Percentiles rank a stretch among this genome's conserved stretches.
Conservation (phyloP, 2,329 filamentous ascomycete species). For the Diaporthe caulivora region DNA sequence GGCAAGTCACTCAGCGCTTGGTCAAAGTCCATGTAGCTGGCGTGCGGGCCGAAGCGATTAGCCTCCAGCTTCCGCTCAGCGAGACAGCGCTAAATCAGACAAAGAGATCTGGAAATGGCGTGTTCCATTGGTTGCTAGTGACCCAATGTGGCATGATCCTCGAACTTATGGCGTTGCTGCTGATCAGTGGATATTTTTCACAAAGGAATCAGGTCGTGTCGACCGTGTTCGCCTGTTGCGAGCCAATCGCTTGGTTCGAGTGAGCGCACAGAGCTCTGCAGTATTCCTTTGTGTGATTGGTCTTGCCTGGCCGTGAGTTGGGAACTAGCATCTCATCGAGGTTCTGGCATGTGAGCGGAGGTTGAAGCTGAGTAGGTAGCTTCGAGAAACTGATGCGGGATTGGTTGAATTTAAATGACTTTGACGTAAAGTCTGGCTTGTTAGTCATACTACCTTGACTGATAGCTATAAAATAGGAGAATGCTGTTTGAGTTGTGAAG, state of each 20-base stretch:
- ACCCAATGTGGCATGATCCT: not conserved
- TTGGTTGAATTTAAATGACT: not conserved
- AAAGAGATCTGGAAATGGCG: not conserved
- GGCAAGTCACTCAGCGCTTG: not conserved
- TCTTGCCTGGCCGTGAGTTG: not conserved
- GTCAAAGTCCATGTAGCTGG: not conserved
- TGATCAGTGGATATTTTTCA: conserved; percentile 19
- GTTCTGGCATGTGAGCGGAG: not conserved
- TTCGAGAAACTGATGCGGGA: not conserved
- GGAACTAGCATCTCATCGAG: not conserved
- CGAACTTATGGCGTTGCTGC: not conserved
- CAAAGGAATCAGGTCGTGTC: conserved; percentile 2
- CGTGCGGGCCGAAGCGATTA: conserved; percentile 10
- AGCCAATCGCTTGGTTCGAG: not conserved
- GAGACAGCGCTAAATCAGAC: not conserved
- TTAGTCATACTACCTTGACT: too few species aligned
- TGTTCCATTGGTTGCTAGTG: not conserved
- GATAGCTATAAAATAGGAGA: not conserved
- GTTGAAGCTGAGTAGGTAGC: not conserved
- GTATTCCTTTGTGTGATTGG: not conserved
- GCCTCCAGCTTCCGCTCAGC: not conserved
- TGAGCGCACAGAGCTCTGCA: not conserved
- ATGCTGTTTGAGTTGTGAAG: rapidly evolving
- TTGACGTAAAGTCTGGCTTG: not conserved
- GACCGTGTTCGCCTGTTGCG: not conserved